Evolutionary conservation across 306 rosid species (phyloP).

Genomic region (Alnus glutinosa): DNA sequence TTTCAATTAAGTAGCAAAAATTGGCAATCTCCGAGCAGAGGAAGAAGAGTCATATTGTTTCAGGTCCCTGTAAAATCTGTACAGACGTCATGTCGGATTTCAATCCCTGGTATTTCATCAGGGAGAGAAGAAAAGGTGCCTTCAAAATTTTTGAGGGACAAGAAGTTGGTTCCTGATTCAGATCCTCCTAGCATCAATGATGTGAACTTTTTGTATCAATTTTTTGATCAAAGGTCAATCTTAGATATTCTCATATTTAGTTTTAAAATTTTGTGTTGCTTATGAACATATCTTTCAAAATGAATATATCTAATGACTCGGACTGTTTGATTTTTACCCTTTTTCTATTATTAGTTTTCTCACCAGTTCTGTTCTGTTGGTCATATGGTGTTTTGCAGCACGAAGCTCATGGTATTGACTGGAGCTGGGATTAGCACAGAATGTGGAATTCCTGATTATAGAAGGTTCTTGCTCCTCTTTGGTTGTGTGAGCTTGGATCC

Average conservation of each 20-base stretch:
- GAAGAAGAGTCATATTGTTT: constrained; percentile 40
- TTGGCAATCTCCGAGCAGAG: constrained; percentile 37
- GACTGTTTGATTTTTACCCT: neutral
- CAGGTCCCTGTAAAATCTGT: constrained; percentile 41
- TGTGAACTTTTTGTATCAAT: constrained; percentile 58
- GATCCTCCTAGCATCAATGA: constrained; percentile 83
- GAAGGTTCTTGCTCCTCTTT: constrained; percentile 57
- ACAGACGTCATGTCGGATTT: constrained; percentile 53
- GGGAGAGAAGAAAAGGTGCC: constrained; percentile 33
- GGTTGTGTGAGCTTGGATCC: neutral
- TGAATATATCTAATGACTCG: constrained; percentile 1
- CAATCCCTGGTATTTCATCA: constrained; percentile 48
- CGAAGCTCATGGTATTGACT: constrained; percentile 68
- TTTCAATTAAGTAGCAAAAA: constrained; percentile 31
- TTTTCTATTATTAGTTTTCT: constrained; percentile 16
- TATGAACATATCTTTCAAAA: constrained; percentile 2
- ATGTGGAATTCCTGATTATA: constrained; percentile 93
- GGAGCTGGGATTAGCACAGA: constrained; percentile 98
- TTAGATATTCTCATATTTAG: neutral
- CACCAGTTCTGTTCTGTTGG: constrained; percentile 15
- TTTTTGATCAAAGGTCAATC: constrained; percentile 68
- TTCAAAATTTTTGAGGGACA: constrained; percentile 46
- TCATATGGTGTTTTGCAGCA: constrained; percentile 46
- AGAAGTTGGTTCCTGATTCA: constrained; percentile 70
- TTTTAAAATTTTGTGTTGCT: neutral